These are phyloP conservation scores for Phoenix dactylifera DNA, from an alignment of 176 grass and related monocot species.

Conservation along the genomic window DNA sequence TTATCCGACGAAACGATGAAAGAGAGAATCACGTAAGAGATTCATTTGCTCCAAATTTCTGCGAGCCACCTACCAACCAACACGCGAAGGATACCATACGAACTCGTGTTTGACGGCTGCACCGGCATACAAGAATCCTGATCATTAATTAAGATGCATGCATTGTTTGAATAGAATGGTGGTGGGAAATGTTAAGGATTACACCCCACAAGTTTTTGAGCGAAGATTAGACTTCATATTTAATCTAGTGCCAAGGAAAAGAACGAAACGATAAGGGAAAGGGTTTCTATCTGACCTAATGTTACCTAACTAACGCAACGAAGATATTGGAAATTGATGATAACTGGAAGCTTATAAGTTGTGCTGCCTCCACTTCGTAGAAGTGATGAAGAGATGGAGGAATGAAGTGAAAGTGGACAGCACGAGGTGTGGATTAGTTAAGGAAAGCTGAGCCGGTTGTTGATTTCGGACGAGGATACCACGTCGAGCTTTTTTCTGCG, in stretches of 20 bases:
- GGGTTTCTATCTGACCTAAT: background rate
- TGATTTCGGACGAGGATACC: background rate
- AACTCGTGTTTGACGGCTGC: no score
- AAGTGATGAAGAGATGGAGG: background rate
- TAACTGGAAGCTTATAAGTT: background rate
- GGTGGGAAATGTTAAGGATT: no score
- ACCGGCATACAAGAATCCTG: no score
- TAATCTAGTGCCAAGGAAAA: no score
- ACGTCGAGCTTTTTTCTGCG: background rate
- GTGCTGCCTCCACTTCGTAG: background rate
- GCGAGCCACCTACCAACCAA: no score
- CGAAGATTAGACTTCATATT: no score
- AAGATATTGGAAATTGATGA: no score
- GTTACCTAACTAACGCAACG: slow-evolving; percentile 1
- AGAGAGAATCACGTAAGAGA: background rate
- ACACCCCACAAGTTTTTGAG: no score
- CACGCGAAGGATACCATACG: no score
- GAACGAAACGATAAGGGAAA: background rate
- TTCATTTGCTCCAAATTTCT: no score
- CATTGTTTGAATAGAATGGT: no score
- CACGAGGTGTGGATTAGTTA: background rate
- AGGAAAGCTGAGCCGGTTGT: background rate
- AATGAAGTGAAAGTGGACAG: background rate
- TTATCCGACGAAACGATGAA: background rate
- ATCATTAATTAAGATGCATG: no score